Conservation (phyloP, 2,329 filamentous ascomycete genomes). For the Thielaviopsis ethacetica region DNA sequence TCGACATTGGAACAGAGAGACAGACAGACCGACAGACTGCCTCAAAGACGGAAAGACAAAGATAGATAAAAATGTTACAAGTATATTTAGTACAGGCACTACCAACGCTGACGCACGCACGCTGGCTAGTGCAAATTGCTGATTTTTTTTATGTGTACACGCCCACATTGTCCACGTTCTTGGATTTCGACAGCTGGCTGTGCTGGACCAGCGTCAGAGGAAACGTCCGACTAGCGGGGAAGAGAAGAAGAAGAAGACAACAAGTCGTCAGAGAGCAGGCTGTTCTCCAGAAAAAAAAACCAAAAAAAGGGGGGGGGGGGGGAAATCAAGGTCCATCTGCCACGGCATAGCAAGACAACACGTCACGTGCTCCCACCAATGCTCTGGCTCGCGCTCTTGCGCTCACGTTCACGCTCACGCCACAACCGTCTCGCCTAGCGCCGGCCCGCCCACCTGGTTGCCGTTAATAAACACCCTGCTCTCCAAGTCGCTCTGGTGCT, state of each 20-base stretch:
- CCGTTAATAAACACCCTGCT: constrained; percentile 8
- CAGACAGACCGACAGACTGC: too few species aligned
- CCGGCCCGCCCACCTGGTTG: background rate
- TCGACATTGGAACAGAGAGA: too few species aligned
- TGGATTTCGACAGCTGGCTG: background rate
- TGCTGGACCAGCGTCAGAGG: background rate
- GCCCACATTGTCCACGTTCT: background rate
- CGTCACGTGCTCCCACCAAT: background rate
- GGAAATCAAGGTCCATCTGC: too few species aligned
- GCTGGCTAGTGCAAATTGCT: background rate
- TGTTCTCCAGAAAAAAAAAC: too few species aligned
- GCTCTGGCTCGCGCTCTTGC: background rate
- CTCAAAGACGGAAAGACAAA: background rate
- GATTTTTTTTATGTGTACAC: background rate
- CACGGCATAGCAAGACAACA: too few species aligned
- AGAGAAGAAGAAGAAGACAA: too few species aligned
- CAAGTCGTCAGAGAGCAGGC: too few species aligned
- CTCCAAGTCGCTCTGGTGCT: constrained; percentile 52
- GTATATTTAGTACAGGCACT: constrained; percentile 7
- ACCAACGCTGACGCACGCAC: background rate
- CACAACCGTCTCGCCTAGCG: constrained; percentile 4
- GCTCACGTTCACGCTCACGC: background rate
- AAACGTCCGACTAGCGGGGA: too few species aligned
- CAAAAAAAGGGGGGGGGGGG: too few species aligned
- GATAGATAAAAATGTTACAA: constrained; percentile 2